Percentiles rank a stretch among this genome's conserved stretches.
phyloP scores from a whole-genome alignment of 306 rosid species.

The Chamaecrista fasciculata region DNA sequence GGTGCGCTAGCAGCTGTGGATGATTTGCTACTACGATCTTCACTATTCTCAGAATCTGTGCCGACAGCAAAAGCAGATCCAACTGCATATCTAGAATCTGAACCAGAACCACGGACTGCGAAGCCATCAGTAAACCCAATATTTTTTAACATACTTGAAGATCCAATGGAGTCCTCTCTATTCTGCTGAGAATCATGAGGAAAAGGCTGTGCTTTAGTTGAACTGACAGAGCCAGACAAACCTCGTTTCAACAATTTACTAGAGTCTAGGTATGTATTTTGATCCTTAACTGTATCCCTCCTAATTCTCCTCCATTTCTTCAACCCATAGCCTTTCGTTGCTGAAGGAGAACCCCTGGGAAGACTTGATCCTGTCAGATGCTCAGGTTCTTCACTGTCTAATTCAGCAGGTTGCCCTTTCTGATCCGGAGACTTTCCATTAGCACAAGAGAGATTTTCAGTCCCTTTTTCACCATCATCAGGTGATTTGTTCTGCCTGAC shows the following conservation, averaged over 20 bases:
- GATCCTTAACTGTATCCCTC: slow-evolving; percentile 48
- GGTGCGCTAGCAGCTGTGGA: slow-evolving; percentile 89
- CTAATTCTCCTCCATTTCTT: slow-evolving; percentile 59
- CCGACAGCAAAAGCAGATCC: slow-evolving; percentile 66
- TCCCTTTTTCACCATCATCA: slow-evolving; percentile 40
- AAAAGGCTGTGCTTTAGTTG: slow-evolving; percentile 35
- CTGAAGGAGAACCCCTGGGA: slow-evolving; percentile 18
- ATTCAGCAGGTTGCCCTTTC: slow-evolving; percentile 12
- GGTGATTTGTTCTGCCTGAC: slow-evolving; percentile 17
- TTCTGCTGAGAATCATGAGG: slow-evolving; percentile 45
- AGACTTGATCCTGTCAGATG: slow-evolving; percentile 17
- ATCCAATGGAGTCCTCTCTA: slow-evolving; percentile 45
- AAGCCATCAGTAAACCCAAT: slow-evolving; percentile 41
- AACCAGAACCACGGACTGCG: slow-evolving; percentile 50
- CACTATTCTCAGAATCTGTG: slow-evolving; percentile 84
- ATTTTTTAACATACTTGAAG: slow-evolving; percentile 47
- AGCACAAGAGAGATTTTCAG: slow-evolving; percentile 13
- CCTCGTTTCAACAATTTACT: slow-evolving; percentile 68
- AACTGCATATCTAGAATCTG: slow-evolving; percentile 62
- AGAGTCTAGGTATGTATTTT: slow-evolving; percentile 39
- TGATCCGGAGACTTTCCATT: slow-evolving; percentile 2
- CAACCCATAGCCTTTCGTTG: slow-evolving; percentile 45
- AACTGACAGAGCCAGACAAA: slow-evolving; percentile 46
- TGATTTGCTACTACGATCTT: slow-evolving; percentile 84
- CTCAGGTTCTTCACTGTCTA: slow-evolving; percentile 16